These are phyloP conservation scores for Lathyrus tuberosus DNA, from an alignment of 306 rosid genomes.

Conservation along the genomic window DNA sequence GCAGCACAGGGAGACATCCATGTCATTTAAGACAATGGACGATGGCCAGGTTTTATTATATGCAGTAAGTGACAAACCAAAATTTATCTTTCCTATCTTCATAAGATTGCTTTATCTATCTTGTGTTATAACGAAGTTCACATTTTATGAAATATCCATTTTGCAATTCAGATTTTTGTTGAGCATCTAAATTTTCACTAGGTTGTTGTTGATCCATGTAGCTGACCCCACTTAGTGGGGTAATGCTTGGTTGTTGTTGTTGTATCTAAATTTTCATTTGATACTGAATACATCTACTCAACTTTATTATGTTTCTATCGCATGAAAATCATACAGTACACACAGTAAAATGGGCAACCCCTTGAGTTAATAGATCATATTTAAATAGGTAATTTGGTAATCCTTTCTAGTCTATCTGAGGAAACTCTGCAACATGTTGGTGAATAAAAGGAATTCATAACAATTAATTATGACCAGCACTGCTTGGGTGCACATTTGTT, in stretches of 20 bases:
- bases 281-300: conserved; percentile 1
- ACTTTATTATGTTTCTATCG: background rate
- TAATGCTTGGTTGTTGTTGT: background rate
- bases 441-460: background rate
- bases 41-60: conserved; percentile 93
- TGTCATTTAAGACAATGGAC: conserved; percentile 96
- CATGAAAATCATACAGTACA: background rate
- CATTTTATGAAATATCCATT: conserved; percentile 6
- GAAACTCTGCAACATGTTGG: background rate
- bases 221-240: too few relatives aligned
- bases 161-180: conserved; percentile 4
- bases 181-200: conserved; percentile 13
- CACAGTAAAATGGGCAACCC: background rate
- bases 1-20: conserved; percentile 99
- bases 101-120: conserved; percentile 11
- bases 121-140: conserved; percentile 10
- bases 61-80: conserved; percentile 63
- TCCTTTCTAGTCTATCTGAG: background rate
- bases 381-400: background rate
- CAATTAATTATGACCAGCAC: background rate
- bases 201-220: background rate
- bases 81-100: conserved; percentile 16
- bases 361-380: background rate
- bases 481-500: conserved; percentile 8
- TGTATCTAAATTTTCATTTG: conserved; percentile 13